A percentile compares a stretch with the other conserved stretches of the same genome.
Conservation (phyloP, 495 filamentous ascomycete genomes). For the Trypethelium eluteriae region DNA sequence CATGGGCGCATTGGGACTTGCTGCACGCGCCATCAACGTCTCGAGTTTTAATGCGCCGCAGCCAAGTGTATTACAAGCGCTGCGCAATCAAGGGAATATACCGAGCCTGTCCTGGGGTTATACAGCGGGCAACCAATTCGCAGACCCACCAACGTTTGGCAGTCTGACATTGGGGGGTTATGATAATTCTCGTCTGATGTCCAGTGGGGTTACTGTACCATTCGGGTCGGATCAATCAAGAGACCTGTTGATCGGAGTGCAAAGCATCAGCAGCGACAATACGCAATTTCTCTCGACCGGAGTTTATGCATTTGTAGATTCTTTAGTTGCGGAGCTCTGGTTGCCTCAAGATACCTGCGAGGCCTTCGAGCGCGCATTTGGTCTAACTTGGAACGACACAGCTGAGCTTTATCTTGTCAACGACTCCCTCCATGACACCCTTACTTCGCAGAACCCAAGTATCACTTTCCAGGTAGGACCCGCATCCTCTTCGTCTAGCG, state of each 20-base stretch:
- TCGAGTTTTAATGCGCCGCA: constrained; percentile 20
- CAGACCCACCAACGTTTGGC: constrained; percentile 12
- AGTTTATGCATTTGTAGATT: constrained; percentile 17
- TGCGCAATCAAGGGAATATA: constrained; percentile 21
- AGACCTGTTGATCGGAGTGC: constrained; percentile 11
- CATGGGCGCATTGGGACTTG: constrained; percentile 29
- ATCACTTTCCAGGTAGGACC: constrained; percentile 21
- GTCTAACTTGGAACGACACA: constrained; percentile 19
- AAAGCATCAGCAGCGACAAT: not conserved
- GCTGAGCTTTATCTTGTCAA: constrained; percentile 19
- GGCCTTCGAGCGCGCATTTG: constrained; percentile 23
- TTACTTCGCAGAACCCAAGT: constrained; percentile 21
- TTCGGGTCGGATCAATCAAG: constrained; percentile 8
- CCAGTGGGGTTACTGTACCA: constrained; percentile 6
- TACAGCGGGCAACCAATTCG: constrained; percentile 35
- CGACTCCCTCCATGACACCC: constrained; percentile 14
- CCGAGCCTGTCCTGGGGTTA: constrained; percentile 29
- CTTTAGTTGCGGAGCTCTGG: constrained; percentile 12
- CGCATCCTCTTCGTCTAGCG: not conserved
- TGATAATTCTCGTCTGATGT: not conserved
- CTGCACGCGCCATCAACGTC: constrained; percentile 25
- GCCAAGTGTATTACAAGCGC: constrained; percentile 23
- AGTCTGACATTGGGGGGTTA: constrained; percentile 16
- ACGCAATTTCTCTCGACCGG: not conserved
- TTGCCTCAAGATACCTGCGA: constrained; percentile 7